Evolutionary conservation across 2,329 filamentous ascomycete species (phyloP).

Genomic region (Blastomyces emzantsi): DNA sequence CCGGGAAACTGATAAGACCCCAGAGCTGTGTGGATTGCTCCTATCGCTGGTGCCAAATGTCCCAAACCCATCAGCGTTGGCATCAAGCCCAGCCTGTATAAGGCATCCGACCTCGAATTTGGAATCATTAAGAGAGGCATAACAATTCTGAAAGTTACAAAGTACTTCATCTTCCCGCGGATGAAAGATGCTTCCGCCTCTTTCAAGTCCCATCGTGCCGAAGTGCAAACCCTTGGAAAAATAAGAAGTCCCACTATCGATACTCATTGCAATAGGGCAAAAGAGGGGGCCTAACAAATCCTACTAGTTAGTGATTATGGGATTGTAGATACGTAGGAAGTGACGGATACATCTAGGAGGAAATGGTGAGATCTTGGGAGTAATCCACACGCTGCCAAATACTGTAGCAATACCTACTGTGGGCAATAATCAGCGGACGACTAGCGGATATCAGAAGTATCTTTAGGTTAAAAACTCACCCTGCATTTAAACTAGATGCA

Average conservation of each 20-base stretch:
- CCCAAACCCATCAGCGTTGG: constrained; percentile 6
- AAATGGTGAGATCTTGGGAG: neutral
- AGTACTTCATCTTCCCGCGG: neutral
- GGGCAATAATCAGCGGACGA: neutral
- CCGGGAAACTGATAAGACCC: constrained; percentile 1
- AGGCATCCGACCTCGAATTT: constrained; percentile 4
- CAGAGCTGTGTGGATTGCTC: neutral
- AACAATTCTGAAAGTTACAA: neutral
- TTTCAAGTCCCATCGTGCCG: neutral
- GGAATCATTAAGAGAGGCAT: neutral
- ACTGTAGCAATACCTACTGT: neutral
- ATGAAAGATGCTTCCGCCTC: neutral
- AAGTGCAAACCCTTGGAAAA: neutral
- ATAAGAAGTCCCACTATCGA: neutral
- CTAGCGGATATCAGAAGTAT: too few relatives aligned
- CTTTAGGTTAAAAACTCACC: too few relatives aligned
- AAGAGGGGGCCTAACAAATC: neutral
- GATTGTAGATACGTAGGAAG: neutral
- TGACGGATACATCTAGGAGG: neutral
- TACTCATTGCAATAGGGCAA: neutral
- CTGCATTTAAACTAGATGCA: neutral
- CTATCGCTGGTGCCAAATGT: constrained; percentile 9
- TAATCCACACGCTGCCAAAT: neutral
- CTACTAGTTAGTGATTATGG: neutral
- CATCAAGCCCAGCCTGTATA: constrained; percentile 4